phyloP scores from a whole-genome alignment of 768 basidiomycete species.

The Tylopilus vinaceipallidus region DNA sequence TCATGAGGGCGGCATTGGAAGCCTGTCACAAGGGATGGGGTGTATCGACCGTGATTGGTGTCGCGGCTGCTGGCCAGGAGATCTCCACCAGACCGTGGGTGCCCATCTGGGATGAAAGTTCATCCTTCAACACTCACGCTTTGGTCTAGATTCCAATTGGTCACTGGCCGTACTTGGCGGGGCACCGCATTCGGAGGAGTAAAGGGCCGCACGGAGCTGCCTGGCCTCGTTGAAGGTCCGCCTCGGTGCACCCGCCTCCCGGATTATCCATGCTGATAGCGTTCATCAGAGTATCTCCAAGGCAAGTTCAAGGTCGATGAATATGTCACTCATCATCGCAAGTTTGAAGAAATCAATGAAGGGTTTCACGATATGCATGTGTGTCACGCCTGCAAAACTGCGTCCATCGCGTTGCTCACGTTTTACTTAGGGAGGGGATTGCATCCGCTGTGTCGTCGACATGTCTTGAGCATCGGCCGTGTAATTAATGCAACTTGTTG shows the following conservation, averaged over 20 bases:
- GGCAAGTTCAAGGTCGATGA: constrained; percentile 90
- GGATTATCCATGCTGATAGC: background rate
- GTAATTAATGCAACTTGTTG: background rate
- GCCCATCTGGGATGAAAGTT: background rate
- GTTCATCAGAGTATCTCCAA: constrained; percentile 65
- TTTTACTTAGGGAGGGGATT: constrained; percentile 57
- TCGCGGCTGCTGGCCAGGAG: constrained; percentile 96
- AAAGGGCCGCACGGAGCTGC: constrained; percentile 94
- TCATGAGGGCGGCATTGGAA: constrained; percentile 94
- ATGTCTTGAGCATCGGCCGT: constrained; percentile 52
- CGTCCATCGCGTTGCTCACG: constrained; percentile 1
- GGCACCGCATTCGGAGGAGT: constrained; percentile 97
- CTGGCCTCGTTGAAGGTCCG: constrained; percentile 86
- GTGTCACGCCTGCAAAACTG: constrained; percentile 35
- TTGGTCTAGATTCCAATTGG: constrained; percentile 50
- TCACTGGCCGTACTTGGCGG: constrained; percentile 92
- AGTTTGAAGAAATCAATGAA: constrained; percentile 72
- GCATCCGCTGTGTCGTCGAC: constrained; percentile 94
- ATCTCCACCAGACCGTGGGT: constrained; percentile 84
- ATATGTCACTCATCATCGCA: constrained; percentile 88
- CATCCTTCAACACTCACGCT: constrained; percentile 4
- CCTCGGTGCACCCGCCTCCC: background rate
- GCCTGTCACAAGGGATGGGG: constrained; percentile 99
- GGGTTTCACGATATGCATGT: constrained; percentile 98
- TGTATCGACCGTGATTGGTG: constrained; percentile 92